Evolutionary conservation across 2,329 filamentous ascomycete genomes (phyloP), one percentile per base, ranked within the genome.

Genomic region (Arthrobotrys sinensis): DNA sequence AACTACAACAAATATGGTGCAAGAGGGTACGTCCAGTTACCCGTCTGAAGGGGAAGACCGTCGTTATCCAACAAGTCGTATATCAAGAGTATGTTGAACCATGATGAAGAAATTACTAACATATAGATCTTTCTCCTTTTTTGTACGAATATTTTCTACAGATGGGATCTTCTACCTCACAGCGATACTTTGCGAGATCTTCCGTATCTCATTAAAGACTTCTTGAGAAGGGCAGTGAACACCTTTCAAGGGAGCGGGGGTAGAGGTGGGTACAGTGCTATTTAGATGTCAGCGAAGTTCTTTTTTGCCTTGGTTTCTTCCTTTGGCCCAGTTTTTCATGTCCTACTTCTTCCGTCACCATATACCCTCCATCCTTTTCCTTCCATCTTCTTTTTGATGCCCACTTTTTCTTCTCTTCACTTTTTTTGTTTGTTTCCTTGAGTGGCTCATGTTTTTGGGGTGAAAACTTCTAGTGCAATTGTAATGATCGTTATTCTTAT

Each of bases 1-100:
- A 98, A 98, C 87, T 98, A 98, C 88, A 97, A 94, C 86, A 92
- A 94, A 79, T 97, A 97, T 85, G 95, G 95, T 57, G 94, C 95
- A 65, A 89, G 95, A 52, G 96, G 81, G 81, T 82, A 82, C 69
- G 77, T 79, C 21, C 57, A 76, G 62, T 64, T 78, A 64, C 75
- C 75, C 67, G 75, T 78, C 67, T 78, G 67, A 78, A 71, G 67
- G 62, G 36, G 60, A 48, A 46, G 21, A 50, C 66, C 40, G 63
- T 72, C 75, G 62, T 72, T 71, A 52, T 60, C 40, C 53, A 34
- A 72, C 52, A 32, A 66, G 19, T 70, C 52, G 45, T 72, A 53
- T 72, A 78, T 67, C 70, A 46, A 66, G 67, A 67, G 67, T 79
- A 72, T 73, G 67, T 72, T 55, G 52, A 68, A 68, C 46, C 52